Evolutionary conservation across 805 yeast species (phyloP).

Genomic region (Schwanniomyces yamadae): DNA sequence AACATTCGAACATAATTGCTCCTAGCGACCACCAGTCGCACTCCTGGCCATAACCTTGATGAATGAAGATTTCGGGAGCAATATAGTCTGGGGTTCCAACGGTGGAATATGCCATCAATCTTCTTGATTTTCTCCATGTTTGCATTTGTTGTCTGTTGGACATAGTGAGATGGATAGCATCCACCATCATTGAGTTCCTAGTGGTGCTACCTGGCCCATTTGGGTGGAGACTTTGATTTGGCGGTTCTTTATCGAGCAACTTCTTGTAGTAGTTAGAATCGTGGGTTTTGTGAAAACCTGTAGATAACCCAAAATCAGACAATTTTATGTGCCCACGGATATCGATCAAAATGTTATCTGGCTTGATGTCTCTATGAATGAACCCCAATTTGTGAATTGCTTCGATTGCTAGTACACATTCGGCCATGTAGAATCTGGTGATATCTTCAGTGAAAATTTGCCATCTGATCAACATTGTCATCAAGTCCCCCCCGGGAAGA

Average conservation of each 20-base stretch:
- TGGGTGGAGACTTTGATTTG: constrained; percentile 24
- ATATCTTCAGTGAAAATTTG: constrained; percentile 92
- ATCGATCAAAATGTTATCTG: constrained; percentile 90
- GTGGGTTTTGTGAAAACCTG: constrained; percentile 93
- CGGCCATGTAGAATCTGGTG: constrained; percentile 91
- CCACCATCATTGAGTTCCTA: constrained; percentile 84
- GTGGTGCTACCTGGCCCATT: constrained; percentile 20
- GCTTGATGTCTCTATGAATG: constrained; percentile 96
- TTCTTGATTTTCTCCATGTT: constrained; percentile 90
- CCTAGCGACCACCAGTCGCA: constrained; percentile 99
- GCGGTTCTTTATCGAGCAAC: constrained; percentile 65
- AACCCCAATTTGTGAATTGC: constrained; percentile 91
- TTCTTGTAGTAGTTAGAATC: constrained; percentile 85
- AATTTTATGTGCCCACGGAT: constrained; percentile 69
- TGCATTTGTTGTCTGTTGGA: constrained; percentile 93
- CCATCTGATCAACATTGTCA: constrained; percentile 96
- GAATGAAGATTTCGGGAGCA: constrained; percentile 91
- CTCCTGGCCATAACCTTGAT: constrained; percentile 94
- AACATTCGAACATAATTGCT: constrained; percentile 94
- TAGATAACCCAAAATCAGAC: constrained; percentile 76
- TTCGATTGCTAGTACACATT: constrained; percentile 91
- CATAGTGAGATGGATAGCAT: constrained; percentile 93
- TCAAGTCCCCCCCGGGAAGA: constrained; percentile 79
- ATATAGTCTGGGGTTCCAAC: constrained; percentile 97
- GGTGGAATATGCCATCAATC: constrained; percentile 93